These are phyloP conservation scores for Gryganskiella cystojenkinii DNA, from an alignment of 192 early-diverging fungal genomes.

Conservation along the genomic window DNA sequence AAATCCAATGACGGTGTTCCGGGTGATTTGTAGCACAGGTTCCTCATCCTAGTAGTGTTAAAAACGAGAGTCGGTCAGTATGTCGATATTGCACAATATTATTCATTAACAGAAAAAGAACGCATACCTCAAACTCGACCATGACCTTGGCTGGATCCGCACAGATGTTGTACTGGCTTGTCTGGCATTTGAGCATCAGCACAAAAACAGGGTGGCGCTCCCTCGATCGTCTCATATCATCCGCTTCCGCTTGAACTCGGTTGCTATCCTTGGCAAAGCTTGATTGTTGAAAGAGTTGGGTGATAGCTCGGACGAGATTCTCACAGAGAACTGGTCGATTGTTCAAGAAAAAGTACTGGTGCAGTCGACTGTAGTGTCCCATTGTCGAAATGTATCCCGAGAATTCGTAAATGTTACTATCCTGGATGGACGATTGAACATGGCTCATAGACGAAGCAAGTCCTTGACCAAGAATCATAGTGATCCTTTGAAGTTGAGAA, in stretches of 20 bases:
- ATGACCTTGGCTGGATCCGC: conserved; percentile 65
- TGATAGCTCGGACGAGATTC: conserved; percentile 3
- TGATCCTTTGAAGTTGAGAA: conserved; percentile 27
- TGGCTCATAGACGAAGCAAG: conserved; percentile 31
- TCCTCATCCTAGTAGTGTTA: conserved; percentile 27
- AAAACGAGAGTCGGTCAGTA: neutral
- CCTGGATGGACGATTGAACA: neutral
- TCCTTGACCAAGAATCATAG: conserved; percentile 59
- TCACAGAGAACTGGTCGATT: conserved; percentile 27
- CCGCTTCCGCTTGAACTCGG: conserved; percentile 20
- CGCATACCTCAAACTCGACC: conserved; percentile 62
- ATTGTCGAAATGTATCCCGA: conserved; percentile 38
- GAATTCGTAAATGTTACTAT: conserved; percentile 5
- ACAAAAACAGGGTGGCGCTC: conserved; percentile 66
- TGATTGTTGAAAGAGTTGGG: conserved; percentile 26
- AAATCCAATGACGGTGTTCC: conserved; percentile 38
- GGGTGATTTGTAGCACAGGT: conserved; percentile 19
- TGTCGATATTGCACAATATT: neutral
- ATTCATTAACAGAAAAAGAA: neutral
- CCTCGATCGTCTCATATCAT: conserved; percentile 17
- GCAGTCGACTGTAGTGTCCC: conserved; percentile 39
- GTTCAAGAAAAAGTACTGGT: conserved; percentile 43
- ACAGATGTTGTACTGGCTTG: conserved; percentile 60
- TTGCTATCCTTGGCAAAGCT: conserved; percentile 34
- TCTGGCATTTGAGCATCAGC: conserved; percentile 59